Percentiles rank a stretch among this genome's conserved stretches.
Conservation (phyloP, 192 early-diverging fungal genomes). For the Entomortierella beljakovae region DNA sequence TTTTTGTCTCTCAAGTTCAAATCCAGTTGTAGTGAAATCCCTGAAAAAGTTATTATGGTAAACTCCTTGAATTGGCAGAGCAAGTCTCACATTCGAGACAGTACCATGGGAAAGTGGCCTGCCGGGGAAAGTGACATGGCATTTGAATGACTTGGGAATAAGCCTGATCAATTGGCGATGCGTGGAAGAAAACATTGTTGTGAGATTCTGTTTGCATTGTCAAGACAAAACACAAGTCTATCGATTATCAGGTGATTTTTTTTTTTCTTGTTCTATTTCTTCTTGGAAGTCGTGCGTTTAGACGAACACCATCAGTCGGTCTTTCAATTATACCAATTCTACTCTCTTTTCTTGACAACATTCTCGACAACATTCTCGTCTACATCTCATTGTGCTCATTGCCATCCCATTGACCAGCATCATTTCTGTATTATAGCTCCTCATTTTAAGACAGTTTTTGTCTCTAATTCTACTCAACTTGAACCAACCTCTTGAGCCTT, state of each 20-base stretch:
- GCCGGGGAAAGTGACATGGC: background rate
- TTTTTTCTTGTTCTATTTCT: no score
- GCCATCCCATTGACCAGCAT: background rate
- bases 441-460: background rate
- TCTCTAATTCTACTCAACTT: background rate
- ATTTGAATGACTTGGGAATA: background rate
- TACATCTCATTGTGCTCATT: background rate
- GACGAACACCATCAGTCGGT: no score
- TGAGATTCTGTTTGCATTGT: background rate
- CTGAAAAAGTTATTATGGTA: background rate
- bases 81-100: background rate
- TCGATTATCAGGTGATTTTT: no score
- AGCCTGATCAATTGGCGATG: constrained; percentile 19
- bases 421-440: background rate
- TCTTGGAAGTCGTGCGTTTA: no score
- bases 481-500: background rate
- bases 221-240: no score
- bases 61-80: background rate
- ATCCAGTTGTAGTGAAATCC: constrained; percentile 5
- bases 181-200: constrained; percentile 7
- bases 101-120: background rate
- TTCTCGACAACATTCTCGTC: no score
- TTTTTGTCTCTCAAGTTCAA: background rate
- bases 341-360: no score
- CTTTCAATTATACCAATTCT: no score